Percentiles rank a stretch among this genome's conserved stretches.
Evolutionary conservation across 1,139 yeast genomes (phyloP).

Genomic region (Yamadazyma jaroonii): DNA sequence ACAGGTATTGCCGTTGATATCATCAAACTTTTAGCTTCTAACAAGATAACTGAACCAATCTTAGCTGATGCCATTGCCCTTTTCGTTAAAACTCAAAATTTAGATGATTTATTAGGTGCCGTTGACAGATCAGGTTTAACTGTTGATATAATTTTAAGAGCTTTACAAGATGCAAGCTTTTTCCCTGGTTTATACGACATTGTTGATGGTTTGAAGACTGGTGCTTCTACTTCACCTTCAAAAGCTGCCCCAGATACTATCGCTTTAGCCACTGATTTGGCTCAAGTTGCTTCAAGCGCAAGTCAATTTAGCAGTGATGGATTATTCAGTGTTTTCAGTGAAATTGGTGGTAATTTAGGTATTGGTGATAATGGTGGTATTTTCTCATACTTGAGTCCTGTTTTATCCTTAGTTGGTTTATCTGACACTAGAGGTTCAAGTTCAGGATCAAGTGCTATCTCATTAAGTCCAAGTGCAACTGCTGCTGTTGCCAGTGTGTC

Average conservation of each 20-base stretch:
- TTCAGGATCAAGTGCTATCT: constrained; percentile 6
- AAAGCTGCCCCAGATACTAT: constrained; percentile 11
- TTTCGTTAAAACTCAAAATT: constrained; percentile 22
- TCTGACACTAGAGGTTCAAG: constrained; percentile 10
- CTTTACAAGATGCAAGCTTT: constrained; percentile 25
- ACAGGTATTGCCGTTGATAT: constrained; percentile 23
- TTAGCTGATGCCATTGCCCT: constrained; percentile 24
- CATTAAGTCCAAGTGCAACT: constrained; percentile 4
- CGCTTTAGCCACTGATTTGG: constrained; percentile 11
- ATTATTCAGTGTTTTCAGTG: constrained; percentile 11
- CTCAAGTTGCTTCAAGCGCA: constrained; percentile 9
- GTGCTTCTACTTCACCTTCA: constrained; percentile 16
- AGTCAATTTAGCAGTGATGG: constrained; percentile 11
- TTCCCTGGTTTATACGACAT: constrained; percentile 24
- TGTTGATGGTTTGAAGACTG: constrained; percentile 18
- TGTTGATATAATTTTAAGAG: constrained; percentile 22
- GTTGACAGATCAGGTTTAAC: constrained; percentile 29
- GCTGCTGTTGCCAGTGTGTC: constrained; percentile 10
- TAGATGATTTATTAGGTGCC: constrained; percentile 26
- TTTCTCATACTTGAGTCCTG: constrained; percentile 15
- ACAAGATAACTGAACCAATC: constrained; percentile 17
- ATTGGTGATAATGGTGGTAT: constrained; percentile 16
- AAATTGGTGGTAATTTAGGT: constrained; percentile 12
- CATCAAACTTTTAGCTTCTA: constrained; percentile 19
- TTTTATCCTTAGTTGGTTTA: constrained; percentile 13